Base-by-base conservation (phyloP, 176 grass and related monocot species). In the Eleusine indica region DNA sequence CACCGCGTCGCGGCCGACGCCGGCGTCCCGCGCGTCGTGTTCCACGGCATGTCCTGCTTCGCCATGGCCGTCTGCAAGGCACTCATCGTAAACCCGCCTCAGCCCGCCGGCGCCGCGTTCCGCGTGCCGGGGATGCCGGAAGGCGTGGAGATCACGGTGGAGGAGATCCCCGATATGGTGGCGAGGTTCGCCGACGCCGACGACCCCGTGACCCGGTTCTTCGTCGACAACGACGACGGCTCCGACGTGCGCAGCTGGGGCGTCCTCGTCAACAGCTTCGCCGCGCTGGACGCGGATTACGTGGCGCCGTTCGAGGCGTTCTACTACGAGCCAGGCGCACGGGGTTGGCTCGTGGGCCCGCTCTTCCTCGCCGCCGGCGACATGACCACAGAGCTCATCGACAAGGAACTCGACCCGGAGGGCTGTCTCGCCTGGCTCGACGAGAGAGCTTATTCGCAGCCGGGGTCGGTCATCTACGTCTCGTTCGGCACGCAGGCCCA, bases 41-140 rank as follows among this genome's bases (percentile, higher is more conserved):
- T 86, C 79, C 84, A 96, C 47, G 86, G 91, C 16, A 93, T 96
- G 91, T 89, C 86, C 4, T 80, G 73, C 75, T 91, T 96, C 77
- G 82, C 91, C 62, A 74, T 86, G 86, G 83, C 86, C 73, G 21
- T 87, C 37, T 85, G 75, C 88, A 95, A 92, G 32, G 82, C 76
- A 3, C 35, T 95, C 37, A 0, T 3, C 60, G 28, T 14, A 18
- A 77, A 28, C 58, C 28, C 83, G 11, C 78, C 85, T 0, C 32
- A 60, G 14, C 37, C 3, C 1, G 68, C 3, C 1, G 68, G 54
- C 12, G 22, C 19, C 6, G 44, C 42, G 25, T 90, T 90, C 76
- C 80, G 43, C 67, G 56, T 92, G 25, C 60, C 85, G 1, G 75
- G 93, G 1, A 76, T 76, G 66, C 88, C 86, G 42, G 90, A 89